Evolutionary conservation across 176 grass and related monocot genomes (phyloP), one percentile per base, ranked within the genome.

Genomic region (Dactylis glomerata): DNA sequence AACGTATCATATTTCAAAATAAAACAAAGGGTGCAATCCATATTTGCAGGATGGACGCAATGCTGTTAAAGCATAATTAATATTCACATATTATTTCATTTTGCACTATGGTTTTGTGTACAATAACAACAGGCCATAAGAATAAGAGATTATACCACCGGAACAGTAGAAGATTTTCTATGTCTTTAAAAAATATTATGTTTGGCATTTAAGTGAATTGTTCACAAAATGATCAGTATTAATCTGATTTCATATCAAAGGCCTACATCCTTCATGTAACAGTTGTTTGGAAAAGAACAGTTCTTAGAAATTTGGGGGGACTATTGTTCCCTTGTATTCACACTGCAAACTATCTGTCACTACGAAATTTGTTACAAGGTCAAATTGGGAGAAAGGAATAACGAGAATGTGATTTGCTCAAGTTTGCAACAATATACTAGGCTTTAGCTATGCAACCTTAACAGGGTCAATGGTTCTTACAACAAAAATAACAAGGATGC

Each of bases 381-480:
- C 31, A 52, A 68, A 52, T 68, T 12, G 9, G 20, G n/a, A 68
- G 45, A 26, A 19, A 82, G 20, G 14, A 81, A 46, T 3, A 27
- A 27, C 2, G 12, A 37, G 65, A 69, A 68, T n/a, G 20, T 5
- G 52, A 36, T 52, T 81, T 54, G 20, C 55, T 81, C 12, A 52
- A 52, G n/a, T 72, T 52, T 72, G 50, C 34, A 82, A 82, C 51
- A 82, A 68, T n/a, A n/a, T n/a, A n/a, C n/a, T n/a, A n/a, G n/a
- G n/a, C n/a, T n/a, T n/a, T n/a, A n/a, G n/a, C n/a, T n/a, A n/a
- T n/a, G n/a, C n/a, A n/a, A n/a, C n/a, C n/a, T n/a, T n/a, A n/a
- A n/a, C 28, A 81, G 26, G 76, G 38, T 31, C 57, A 49, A 77
- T 67, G 28, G 24, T 68, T 42, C 5, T 42, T 9, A 42, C 41